Percentiles rank a stretch among this genome's conserved stretches.
These are phyloP conservation scores for Leccinum obscurum DNA, from an alignment of 768 basidiomycete species.

Conservation along the genomic window DNA sequence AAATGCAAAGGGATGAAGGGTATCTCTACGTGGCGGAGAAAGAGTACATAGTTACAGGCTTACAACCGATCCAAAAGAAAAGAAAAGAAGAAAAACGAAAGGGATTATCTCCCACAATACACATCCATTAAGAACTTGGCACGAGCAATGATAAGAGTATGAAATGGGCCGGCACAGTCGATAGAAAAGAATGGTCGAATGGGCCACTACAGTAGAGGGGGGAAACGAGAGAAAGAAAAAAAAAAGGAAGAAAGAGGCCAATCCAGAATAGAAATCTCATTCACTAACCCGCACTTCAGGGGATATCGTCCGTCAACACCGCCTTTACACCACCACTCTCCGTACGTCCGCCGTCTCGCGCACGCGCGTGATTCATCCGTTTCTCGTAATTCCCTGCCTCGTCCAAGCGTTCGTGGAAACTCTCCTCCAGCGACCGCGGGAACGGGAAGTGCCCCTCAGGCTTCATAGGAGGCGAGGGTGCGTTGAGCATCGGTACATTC, in stretches of 20 bases:
- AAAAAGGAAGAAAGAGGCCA: background rate
- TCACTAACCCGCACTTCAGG: constrained; percentile 15
- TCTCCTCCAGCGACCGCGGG: constrained; percentile 50
- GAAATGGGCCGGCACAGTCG: constrained; percentile 11
- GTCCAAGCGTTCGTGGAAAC: constrained; percentile 30
- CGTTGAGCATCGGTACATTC: constrained; percentile 40
- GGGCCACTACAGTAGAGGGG: constrained; percentile 11
- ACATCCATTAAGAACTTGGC: constrained; percentile 20
- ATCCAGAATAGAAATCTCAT: constrained; percentile 16
- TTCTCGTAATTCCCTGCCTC: constrained; percentile 35
- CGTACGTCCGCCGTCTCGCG: constrained; percentile 78
- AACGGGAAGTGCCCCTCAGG: constrained; percentile 57
- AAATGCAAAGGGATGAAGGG: constrained; percentile 19
- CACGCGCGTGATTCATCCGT: constrained; percentile 73
- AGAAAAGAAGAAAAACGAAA: background rate
- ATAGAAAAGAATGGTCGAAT: constrained; percentile 9
- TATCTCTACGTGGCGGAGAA: constrained; percentile 25
- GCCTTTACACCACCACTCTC: constrained; percentile 87
- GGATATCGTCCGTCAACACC: constrained; percentile 48
- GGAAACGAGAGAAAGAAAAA: constrained; percentile 6
- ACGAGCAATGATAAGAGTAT: constrained; percentile 14
- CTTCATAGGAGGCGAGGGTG: constrained; percentile 33
- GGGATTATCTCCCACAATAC: constrained; percentile 16
- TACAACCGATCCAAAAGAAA: constrained; percentile 17
- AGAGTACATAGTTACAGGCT: constrained; percentile 26